phyloP scores from a whole-genome alignment of 2,329 filamentous ascomycete genomes.

The Aspergillus oerlinghausenensis region DNA sequence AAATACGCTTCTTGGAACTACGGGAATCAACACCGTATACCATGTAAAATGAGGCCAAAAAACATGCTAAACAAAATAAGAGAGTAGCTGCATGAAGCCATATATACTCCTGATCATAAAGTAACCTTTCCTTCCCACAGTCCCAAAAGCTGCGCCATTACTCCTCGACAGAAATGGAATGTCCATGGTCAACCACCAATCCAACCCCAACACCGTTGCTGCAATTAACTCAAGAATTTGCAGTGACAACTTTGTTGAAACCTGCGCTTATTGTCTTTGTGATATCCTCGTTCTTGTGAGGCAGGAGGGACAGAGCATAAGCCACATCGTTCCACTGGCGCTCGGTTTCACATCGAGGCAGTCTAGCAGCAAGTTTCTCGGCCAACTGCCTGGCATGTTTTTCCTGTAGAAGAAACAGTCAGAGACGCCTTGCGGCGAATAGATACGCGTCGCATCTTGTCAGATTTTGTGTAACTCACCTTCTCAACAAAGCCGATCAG shows the following conservation, averaged over 20 bases:
- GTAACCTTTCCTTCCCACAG: not conserved
- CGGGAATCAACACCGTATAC: not conserved
- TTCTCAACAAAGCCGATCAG: slow-evolving; percentile 95
- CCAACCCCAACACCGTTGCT: slow-evolving; percentile 10
- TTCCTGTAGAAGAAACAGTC: slow-evolving; percentile 55
- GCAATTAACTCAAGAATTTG: slow-evolving; percentile 45
- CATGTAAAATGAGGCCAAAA: not conserved
- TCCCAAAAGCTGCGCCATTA: not conserved
- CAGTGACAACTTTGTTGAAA: slow-evolving; percentile 62
- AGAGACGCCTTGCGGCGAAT: not conserved
- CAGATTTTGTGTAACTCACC: slow-evolving; percentile 50
- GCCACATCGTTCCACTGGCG: slow-evolving; percentile 97
- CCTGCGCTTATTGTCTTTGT: slow-evolving; percentile 39
- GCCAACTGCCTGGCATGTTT: slow-evolving; percentile 95
- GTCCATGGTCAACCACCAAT: slow-evolving; percentile 1
- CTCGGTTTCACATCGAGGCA: slow-evolving; percentile 83
- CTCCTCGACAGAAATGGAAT: not conserved
- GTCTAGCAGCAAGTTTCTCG: slow-evolving; percentile 82
- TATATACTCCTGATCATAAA: not conserved
- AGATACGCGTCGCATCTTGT: too few relatives aligned
- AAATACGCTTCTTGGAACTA: not conserved
- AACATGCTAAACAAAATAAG: not conserved
- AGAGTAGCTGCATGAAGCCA: not conserved
- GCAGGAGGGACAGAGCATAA: slow-evolving; percentile 80
- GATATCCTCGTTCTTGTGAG: slow-evolving; percentile 59